phyloP scores from a whole-genome alignment of 2,329 filamentous ascomycete species.

The Xylariaceae sp. region DNA sequence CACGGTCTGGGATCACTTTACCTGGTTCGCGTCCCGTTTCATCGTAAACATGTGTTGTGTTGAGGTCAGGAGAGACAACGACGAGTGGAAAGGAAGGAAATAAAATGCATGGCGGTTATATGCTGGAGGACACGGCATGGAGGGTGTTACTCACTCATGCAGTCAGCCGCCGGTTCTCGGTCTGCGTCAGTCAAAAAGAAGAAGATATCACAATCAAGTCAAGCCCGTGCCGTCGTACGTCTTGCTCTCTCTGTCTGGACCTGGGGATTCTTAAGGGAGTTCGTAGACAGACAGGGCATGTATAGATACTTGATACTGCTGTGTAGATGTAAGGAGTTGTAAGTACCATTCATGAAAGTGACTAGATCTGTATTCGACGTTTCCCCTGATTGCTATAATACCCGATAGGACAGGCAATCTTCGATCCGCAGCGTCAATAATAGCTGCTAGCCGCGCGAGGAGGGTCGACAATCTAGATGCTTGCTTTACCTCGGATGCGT shows the following conservation, averaged over 20 bases:
- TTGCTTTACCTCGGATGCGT: not conserved
- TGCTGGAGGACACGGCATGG: not conserved
- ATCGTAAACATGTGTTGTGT: not conserved
- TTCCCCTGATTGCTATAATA: no score
- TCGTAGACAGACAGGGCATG: not conserved
- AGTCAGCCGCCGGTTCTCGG: slow-evolving; percentile 19
- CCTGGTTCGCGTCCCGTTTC: slow-evolving; percentile 5
- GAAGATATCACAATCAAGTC: not conserved
- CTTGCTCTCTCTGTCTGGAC: not conserved
- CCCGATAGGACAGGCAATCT: no score
- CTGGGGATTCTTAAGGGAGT: no score
- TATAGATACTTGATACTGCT: no score
- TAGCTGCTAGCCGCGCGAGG: not conserved
- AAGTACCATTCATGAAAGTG: no score
- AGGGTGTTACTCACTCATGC: slow-evolving; percentile 9
- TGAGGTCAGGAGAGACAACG: not conserved
- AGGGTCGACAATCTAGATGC: no score
- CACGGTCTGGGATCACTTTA: not conserved
- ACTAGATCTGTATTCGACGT: no score
- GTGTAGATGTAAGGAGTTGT: no score
- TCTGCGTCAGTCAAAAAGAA: slow-evolving; percentile 9
- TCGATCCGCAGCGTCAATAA: not conserved
- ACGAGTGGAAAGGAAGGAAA: not conserved
- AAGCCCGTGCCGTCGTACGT: not conserved
- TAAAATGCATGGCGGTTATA: not conserved